Evolutionary conservation across 495 filamentous ascomycete species (phyloP), one percentile per base, ranked within the genome.

Genomic region (Trichocladium antarcticum): DNA sequence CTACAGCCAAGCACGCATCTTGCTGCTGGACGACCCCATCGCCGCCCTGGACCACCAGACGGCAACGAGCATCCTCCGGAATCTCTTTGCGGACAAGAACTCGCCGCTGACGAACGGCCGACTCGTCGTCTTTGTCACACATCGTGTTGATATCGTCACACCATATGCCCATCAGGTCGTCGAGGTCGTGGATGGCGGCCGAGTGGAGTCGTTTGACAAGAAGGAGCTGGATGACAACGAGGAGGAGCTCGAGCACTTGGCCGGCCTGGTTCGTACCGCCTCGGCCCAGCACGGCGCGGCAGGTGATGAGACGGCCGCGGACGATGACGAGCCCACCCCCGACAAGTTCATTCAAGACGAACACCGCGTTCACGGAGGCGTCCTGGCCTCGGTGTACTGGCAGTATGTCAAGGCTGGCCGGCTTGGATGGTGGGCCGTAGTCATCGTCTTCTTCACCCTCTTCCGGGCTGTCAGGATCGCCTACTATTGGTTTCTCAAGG

Each of bases 11-110:
- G 85, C 89, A 7, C 85, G 94, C 60, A 80, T 97, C 47, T 85
- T 97, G 55, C 71, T 99, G 5, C 74, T 97, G n/a, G 93, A 99
- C 59, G 93, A 99, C 62, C 83, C 88, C 48, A 75, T 99, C 16
- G 93, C 90, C 17, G 90, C 93, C 1, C 83, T 99, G 28, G 93
- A 99, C 63, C 85, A 90, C 57, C 75, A 83, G 21, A 94, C 87
- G 0, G 87, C 86, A 1, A 80, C 85, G 50, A 68, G 62, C 5
- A 82, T 94, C 40, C 73, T 87, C 24, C 68, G 71, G 22, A 85
- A 80, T 51, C 79, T 84, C 51, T 75, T 94, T 32, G 62, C 61
- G 1, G 44, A 58, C 15, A 57, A 55, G 15, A 57, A 56, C 27
- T 83, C 84, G 1, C 71, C 76, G 1, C 63, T 94, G 43, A 65